phyloP scores from a whole-genome alignment of 139 green algal genomes.

The Auxenochlorella protothecoides region DNA sequence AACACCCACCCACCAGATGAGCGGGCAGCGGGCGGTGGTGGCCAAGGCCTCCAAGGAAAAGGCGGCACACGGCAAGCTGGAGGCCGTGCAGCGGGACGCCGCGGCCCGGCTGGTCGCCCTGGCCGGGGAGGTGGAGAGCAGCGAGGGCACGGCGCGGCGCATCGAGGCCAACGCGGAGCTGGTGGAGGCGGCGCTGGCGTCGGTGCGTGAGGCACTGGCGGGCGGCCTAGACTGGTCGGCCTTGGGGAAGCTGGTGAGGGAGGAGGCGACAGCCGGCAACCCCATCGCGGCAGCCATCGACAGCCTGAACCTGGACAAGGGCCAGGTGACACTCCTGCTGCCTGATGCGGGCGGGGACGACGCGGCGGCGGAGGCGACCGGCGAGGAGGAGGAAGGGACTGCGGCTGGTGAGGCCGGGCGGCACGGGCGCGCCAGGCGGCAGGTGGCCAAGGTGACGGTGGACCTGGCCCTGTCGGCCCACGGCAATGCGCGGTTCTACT shows the following conservation, averaged over 20 bases:
- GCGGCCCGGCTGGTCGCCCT: slow-evolving; percentile 48
- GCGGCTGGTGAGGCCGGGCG: neutral
- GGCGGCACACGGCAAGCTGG: slow-evolving; percentile 59
- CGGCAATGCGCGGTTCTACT: slow-evolving; percentile 68
- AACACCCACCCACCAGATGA: slow-evolving; percentile 29
- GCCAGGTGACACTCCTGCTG: neutral
- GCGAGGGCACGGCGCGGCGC: slow-evolving; percentile 39
- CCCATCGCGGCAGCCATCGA: slow-evolving; percentile 75
- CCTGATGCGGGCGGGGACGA: neutral
- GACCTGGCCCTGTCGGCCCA: slow-evolving; percentile 70
- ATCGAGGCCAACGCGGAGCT: slow-evolving; percentile 79
- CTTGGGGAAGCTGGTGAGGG: slow-evolving; percentile 55
- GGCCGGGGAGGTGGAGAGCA: slow-evolving; percentile 43
- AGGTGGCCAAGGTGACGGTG: slow-evolving; percentile 46
- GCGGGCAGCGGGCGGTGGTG: slow-evolving; percentile 52
- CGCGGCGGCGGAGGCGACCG: neutral
- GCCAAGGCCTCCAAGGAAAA: slow-evolving; percentile 43
- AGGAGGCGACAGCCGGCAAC: slow-evolving; percentile 72
- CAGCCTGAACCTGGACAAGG: slow-evolving; percentile 35
- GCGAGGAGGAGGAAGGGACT: slow-evolving; percentile 7
- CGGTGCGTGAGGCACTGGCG: slow-evolving; percentile 71
- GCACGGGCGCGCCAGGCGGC: neutral
- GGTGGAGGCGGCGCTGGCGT: slow-evolving; percentile 76
- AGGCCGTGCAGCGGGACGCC: slow-evolving; percentile 64
- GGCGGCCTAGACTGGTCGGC: slow-evolving; percentile 84